Evolutionary conservation across 75 land plant genomes (phyloP).

Genomic region (Cunninghamia lanceolata): DNA sequence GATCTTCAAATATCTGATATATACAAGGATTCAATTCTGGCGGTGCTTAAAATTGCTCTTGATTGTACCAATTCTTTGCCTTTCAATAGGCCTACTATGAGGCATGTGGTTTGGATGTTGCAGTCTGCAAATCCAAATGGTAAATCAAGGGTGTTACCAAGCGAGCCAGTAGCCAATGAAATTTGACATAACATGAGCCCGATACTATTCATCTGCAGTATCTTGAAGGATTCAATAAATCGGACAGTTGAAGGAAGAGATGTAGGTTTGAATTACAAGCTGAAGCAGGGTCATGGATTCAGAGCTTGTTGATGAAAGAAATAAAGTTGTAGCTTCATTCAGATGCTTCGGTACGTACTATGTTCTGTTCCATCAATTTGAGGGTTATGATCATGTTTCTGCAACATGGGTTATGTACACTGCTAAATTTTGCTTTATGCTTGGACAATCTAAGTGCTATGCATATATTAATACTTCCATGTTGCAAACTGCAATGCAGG

Average conservation of each 20-base stretch:
- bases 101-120: slow-evolving; percentile 20
- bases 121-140: slow-evolving; percentile 10
- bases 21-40: slow-evolving; percentile 18
- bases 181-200: neutral
- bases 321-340: neutral
- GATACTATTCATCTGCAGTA: neutral
- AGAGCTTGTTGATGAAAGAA: slow-evolving; percentile 1
- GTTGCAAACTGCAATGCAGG: neutral
- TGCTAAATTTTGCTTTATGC: neutral
- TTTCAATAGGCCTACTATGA: slow-evolving; percentile 20
- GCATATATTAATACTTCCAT: neutral
- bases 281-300: neutral
- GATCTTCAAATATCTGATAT: slow-evolving; percentile 14
- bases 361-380: neutral
- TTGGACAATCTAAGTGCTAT: neutral
- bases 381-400: neutral
- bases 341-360: neutral
- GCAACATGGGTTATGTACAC: neutral
- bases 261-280: neutral
- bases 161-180: neutral
- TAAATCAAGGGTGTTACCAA: neutral
- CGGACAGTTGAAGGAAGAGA: neutral
- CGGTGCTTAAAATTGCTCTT: slow-evolving; percentile 20
- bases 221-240: neutral
- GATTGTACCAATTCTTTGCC: slow-evolving; percentile 27